Percentiles rank a stretch among this genome's conserved stretches.
Conservation (phyloP, 2,329 filamentous ascomycete species). For the Cordyceps javanica region DNA sequence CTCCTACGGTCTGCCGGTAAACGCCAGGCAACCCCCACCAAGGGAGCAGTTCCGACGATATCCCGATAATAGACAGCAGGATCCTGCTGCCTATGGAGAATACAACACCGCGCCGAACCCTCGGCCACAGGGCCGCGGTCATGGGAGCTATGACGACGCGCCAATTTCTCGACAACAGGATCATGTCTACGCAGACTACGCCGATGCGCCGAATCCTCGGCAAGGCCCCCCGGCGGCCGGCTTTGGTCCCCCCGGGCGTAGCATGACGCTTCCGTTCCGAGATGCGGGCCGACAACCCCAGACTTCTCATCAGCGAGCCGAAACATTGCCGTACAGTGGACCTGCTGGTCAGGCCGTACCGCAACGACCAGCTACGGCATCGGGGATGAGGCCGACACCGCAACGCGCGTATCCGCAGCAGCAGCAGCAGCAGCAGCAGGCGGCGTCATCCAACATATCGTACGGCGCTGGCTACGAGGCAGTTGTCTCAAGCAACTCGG, state of each 20-base stretch:
- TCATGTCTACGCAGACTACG: conserved; percentile 21
- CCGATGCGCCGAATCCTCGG: conserved; percentile 5
- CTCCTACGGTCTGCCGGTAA: conserved; percentile 20
- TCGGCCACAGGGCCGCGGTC: not conserved
- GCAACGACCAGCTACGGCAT: conserved; percentile 50
- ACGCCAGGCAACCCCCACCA: conserved; percentile 21
- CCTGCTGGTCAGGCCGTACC: conserved; percentile 39
- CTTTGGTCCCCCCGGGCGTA: conserved; percentile 49
- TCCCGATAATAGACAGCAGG: conserved; percentile 18
- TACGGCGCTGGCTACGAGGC: conserved; percentile 8
- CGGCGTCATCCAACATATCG: conserved; percentile 15
- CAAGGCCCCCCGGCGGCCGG: conserved; percentile 29
- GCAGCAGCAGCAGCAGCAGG: conserved; percentile 16
- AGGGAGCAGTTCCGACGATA: conserved; percentile 20
- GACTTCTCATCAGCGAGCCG: conserved; percentile 30
- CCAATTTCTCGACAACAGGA: conserved; percentile 17
- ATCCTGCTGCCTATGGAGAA: conserved; percentile 17
- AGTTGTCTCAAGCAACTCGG: not conserved
- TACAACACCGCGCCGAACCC: not conserved
- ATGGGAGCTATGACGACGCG: not conserved
- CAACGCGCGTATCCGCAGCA: conserved; percentile 8
- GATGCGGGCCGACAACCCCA: conserved; percentile 33
- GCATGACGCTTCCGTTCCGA: conserved; percentile 55
- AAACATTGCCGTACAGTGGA: conserved; percentile 41
- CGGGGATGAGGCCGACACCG: conserved; percentile 34